These are phyloP conservation scores for Penicillium verhagenii DNA, from an alignment of 495 filamentous ascomycete species.

Conservation along the genomic window DNA sequence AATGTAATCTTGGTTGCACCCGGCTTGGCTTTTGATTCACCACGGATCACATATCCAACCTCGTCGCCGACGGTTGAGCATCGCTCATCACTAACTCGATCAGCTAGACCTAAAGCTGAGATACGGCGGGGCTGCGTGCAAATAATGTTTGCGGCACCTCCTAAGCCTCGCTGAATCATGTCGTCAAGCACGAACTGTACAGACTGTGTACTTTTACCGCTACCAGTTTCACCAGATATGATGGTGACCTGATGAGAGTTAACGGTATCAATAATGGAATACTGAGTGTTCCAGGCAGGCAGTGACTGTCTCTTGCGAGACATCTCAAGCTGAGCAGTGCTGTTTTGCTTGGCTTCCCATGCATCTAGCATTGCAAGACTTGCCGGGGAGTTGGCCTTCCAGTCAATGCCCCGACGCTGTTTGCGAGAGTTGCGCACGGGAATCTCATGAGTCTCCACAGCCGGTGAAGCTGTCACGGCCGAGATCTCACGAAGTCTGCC, in stretches of 20 bases:
- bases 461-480: constrained; percentile 47
- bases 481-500: constrained; percentile 81
- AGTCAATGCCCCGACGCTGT: constrained; percentile 38
- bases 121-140: constrained; percentile 95
- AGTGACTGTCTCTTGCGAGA: constrained; percentile 64
- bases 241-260: constrained; percentile 81
- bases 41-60: constrained; percentile 91
- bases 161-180: constrained; percentile 73
- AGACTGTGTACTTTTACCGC: constrained; percentile 94
- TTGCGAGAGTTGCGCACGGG: constrained; percentile 53
- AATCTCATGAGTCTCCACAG: constrained; percentile 25
- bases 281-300: constrained; percentile 83
- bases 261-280: constrained; percentile 72
- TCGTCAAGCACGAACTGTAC: constrained; percentile 96
- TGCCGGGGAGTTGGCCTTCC: constrained; percentile 31
- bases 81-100: constrained; percentile 90
- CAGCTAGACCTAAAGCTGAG: constrained; percentile 88
- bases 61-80: constrained; percentile 80
- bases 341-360: constrained; percentile 57
- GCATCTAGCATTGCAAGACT: constrained; percentile 45
- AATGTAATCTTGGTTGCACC: constrained; percentile 87
- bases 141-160: constrained; percentile 81
- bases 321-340: constrained; percentile 66
- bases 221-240: constrained; percentile 94
- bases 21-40: constrained; percentile 70